Evolutionary conservation across 1,139 yeast genomes (phyloP), one percentile per base, ranked within the genome.

Genomic region (Taphrina flavorubra): DNA sequence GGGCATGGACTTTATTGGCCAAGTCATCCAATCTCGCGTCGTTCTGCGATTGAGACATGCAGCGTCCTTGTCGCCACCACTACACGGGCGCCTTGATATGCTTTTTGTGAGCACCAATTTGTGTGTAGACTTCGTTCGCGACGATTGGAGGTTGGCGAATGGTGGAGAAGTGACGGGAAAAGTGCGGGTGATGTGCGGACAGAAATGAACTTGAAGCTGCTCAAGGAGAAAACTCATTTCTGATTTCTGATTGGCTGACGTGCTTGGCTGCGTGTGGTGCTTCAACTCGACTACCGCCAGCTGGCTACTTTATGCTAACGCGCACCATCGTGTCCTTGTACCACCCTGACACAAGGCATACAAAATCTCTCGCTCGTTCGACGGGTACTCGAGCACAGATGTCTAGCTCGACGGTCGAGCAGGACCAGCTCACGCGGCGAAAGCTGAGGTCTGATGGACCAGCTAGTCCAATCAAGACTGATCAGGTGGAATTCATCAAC

Each of bases 1-100:
- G 82, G 0, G 86, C 81, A 2, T 89, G 81, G 61, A 88, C 79
- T 75, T 87, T 87, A 68, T 82, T 81, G 5, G 90, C 88, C 39
- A 88, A 80, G 71, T 82, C 83, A 70, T 86, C 84, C 72, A 88
- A 81, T 69, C 87, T 82, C 57, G 79, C 79, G 75, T 87, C 88
- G 76, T 88, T 88, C 81, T 86, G 69, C 34, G 68, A 57, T 37
- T 65, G 67, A 13, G 61, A 55, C 67, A 63, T 63, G 56, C 20
- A 16, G 16, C 31, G 31, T 25, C 31, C 31, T 25, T 25, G 31
- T 25, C 31, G 31, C 31, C 31, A 25, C 31, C 31, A 25, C 31
- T 25, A 4, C 2, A 25, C 31, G 4, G 31, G 4, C 4, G 31
- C 31, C 4, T 4, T 25, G 31, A 25, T 2, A 25, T 25, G 31